These are phyloP conservation scores for Ophiostoma sp. DNA, from an alignment of 2,329 filamentous ascomycete genomes.

Conservation along the genomic window DNA sequence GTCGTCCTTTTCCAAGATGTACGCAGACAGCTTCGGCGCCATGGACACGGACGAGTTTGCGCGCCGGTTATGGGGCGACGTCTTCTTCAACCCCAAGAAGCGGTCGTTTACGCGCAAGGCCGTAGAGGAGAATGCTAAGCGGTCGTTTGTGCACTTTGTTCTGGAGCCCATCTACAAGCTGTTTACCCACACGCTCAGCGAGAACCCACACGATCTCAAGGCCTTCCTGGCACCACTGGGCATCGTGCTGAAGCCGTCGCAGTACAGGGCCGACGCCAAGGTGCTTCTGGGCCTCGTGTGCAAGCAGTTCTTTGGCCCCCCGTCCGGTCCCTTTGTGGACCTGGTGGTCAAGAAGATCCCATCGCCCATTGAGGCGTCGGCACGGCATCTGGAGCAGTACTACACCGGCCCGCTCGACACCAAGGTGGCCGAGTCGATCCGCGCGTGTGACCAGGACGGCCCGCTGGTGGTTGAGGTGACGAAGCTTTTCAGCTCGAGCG, in stretches of 20 bases:
- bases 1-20: constrained; percentile 93
- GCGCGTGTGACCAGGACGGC: constrained; percentile 78
- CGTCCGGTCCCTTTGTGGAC: constrained; percentile 77
- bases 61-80: constrained; percentile 84
- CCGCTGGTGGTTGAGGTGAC: constrained; percentile 88
- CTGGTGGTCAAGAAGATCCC: constrained; percentile 90
- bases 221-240: constrained; percentile 72
- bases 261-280: constrained; percentile 85
- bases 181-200: constrained; percentile 89
- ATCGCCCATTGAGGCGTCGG: constrained; percentile 73
- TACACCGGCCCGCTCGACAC: constrained; percentile 88
- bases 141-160: constrained; percentile 90
- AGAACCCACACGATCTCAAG: constrained; percentile 78
- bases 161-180: constrained; percentile 97
- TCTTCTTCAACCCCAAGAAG: constrained; percentile 89
- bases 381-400: constrained; percentile 72
- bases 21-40: constrained; percentile 78
- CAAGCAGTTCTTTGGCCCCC: constrained; percentile 89
- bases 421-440: constrained; percentile 74
- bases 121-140: constrained; percentile 70
- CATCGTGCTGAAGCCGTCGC: constrained; percentile 83
- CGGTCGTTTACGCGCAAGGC: constrained; percentile 88
- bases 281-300: constrained; percentile 84
- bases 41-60: constrained; percentile 81
- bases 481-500: constrained; percentile 83